Conservation (phyloP, 2,329 filamentous ascomycete species). For the Orbilia blumenaviensis region DNA sequence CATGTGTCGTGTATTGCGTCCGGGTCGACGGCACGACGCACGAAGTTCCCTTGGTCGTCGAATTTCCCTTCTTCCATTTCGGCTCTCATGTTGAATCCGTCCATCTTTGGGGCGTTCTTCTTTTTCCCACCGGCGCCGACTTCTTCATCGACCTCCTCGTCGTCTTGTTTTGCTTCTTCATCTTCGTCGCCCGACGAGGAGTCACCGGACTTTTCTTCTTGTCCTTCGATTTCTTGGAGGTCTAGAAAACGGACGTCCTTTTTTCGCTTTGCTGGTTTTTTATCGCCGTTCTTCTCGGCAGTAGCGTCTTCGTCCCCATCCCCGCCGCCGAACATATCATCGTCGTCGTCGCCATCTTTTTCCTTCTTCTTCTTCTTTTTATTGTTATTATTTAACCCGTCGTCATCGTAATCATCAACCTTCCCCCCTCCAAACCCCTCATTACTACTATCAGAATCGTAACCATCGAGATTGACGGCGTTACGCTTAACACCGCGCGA, state of each 20-base stretch:
- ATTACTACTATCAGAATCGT: slow-evolving; percentile 88
- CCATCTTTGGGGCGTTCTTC: slow-evolving; percentile 89
- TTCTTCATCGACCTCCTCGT: slow-evolving; percentile 84
- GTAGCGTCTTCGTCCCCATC: slow-evolving; percentile 65
- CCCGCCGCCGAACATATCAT: slow-evolving; percentile 60
- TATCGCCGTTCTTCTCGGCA: slow-evolving; percentile 65
- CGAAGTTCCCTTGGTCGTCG: slow-evolving; percentile 88
- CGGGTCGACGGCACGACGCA: slow-evolving; percentile 86
- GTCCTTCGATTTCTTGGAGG: slow-evolving; percentile 76
- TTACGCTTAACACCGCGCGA: slow-evolving; percentile 82
- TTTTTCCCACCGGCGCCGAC: slow-evolving; percentile 90
- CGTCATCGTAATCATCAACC: slow-evolving; percentile 68
- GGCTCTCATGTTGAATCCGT: slow-evolving; percentile 91
- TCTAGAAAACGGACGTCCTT: slow-evolving; percentile 71
- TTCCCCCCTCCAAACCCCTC: slow-evolving; percentile 84
- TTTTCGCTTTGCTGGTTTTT: slow-evolving; percentile 59
- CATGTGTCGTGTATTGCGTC: slow-evolving; percentile 91
- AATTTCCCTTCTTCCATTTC: slow-evolving; percentile 94
- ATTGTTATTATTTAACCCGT: slow-evolving; percentile 60
- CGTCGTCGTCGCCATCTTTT: slow-evolving; percentile 70
- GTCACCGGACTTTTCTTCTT: slow-evolving; percentile 68
- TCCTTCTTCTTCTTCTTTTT: slow-evolving; percentile 60
- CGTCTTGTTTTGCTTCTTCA: slow-evolving; percentile 70
- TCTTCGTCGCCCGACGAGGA: slow-evolving; percentile 71
- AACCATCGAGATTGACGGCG: slow-evolving; percentile 94